Conservation (phyloP, 225 moss, liverwort and hornwort genomes). For the Straminergon stramineum region DNA sequence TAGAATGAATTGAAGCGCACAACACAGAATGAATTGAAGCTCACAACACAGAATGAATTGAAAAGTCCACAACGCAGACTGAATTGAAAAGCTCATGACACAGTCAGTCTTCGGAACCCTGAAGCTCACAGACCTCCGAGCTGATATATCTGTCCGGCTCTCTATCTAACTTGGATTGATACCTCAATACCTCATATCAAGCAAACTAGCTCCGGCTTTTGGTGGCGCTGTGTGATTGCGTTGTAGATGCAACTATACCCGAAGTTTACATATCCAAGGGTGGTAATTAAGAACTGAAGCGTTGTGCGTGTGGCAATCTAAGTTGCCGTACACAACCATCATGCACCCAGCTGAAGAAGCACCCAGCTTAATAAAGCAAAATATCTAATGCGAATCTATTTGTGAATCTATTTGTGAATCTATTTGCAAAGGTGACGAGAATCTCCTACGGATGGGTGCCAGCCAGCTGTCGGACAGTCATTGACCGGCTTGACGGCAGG, state of each 20-base stretch:
- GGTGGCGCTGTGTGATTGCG: not conserved
- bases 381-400: not conserved
- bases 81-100: not conserved
- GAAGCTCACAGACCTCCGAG: not conserved
- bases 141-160: not conserved
- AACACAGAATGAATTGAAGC: not conserved
- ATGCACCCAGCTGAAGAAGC: not conserved
- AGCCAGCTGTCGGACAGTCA: not conserved
- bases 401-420: not conserved
- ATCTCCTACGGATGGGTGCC: not conserved
- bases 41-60: not conserved
- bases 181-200: not conserved
- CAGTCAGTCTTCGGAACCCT: not conserved
- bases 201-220: not conserved
- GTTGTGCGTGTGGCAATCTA: not conserved
- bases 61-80: not conserved
- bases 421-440: not conserved
- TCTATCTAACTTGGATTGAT: not conserved
- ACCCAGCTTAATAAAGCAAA: not conserved
- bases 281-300: not conserved
- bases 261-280: not conserved
- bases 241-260: not conserved
- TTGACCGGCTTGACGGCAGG: not conserved
- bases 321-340: not conserved
- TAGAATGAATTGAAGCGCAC: not conserved